Evolutionary conservation across 805 yeast genomes (phyloP).

Genomic region (Candida patagonica): DNA sequence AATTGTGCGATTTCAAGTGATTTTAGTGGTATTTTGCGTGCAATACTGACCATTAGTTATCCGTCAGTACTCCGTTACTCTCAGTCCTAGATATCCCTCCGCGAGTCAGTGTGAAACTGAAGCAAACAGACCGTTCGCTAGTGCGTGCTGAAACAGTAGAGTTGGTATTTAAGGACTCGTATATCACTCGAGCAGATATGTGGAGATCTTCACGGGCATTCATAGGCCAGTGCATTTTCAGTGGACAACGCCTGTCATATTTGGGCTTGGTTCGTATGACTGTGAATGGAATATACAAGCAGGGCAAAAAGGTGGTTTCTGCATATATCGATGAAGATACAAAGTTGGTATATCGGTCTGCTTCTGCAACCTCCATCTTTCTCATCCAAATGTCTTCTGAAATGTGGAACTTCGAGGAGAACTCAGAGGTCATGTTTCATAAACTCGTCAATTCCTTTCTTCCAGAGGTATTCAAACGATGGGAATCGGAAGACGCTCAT

Average conservation of each 20-base stretch:
- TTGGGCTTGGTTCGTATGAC: constrained; percentile 55
- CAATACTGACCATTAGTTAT: constrained; percentile 7
- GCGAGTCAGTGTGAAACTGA: constrained; percentile 55
- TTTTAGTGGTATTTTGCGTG: constrained; percentile 2
- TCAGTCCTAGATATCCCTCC: constrained; percentile 49
- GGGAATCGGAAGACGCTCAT: constrained; percentile 82
- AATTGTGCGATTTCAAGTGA: constrained; percentile 2
- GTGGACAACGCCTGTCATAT: constrained; percentile 55
- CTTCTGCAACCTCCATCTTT: constrained; percentile 75
- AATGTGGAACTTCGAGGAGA: constrained; percentile 98
- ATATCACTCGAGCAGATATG: constrained; percentile 84
- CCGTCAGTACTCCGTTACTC: constrained; percentile 17
- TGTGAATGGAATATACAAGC: constrained; percentile 52
- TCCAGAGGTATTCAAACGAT: constrained; percentile 78
- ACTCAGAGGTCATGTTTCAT: constrained; percentile 89
- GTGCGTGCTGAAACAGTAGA: constrained; percentile 80
- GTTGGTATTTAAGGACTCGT: constrained; percentile 67
- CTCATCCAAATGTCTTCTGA: constrained; percentile 85
- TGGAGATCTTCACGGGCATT: constrained; percentile 68
- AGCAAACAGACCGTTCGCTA: constrained; percentile 32
- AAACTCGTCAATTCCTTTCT: constrained; percentile 85
- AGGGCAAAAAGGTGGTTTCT: constrained; percentile 63
- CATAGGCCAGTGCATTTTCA: constrained; percentile 54
- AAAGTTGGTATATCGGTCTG: constrained; percentile 79
- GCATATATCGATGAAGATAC: constrained; percentile 68